Conservation (phyloP, 768 basidiomycete species). For the Macrocybe gigantea region DNA sequence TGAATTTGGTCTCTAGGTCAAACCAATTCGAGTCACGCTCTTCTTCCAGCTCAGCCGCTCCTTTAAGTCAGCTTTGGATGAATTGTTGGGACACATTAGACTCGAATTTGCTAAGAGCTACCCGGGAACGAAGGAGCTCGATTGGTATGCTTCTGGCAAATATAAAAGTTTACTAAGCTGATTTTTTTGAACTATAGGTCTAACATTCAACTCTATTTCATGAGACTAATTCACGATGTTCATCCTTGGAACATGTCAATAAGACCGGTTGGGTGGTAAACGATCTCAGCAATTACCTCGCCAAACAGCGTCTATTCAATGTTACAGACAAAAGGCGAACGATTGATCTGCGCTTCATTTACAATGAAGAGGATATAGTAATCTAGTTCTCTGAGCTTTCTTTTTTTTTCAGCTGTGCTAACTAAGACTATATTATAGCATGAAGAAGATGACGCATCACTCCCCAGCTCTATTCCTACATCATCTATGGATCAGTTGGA, state of each 20-base stretch:
- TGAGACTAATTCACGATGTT: background rate
- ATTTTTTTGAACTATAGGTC: background rate
- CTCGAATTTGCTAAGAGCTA: background rate
- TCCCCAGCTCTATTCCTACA: background rate
- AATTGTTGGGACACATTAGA: background rate
- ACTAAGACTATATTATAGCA: background rate
- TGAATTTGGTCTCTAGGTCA: background rate
- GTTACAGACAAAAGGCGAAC: background rate
- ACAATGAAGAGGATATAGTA: background rate
- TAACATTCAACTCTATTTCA: background rate
- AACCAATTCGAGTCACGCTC: background rate
- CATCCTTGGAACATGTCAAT: background rate
- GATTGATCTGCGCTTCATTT: background rate
- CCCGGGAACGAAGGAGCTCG: background rate
- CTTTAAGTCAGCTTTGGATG: slow-evolving; percentile 1
- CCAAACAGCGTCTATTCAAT: background rate
- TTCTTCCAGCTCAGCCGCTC: background rate
- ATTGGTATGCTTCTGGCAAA: background rate
- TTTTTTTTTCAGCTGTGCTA: background rate
- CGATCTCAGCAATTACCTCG: background rate
- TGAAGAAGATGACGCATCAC: background rate
- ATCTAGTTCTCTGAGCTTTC: background rate
- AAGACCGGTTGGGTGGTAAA: background rate
- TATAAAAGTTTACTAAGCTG: background rate
- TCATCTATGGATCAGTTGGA: no score